A percentile compares a stretch with the other conserved stretches of the same genome.
Conservation (phyloP, 1,139 yeast genomes). For the Sugiyamaella xylanicola region DNA sequence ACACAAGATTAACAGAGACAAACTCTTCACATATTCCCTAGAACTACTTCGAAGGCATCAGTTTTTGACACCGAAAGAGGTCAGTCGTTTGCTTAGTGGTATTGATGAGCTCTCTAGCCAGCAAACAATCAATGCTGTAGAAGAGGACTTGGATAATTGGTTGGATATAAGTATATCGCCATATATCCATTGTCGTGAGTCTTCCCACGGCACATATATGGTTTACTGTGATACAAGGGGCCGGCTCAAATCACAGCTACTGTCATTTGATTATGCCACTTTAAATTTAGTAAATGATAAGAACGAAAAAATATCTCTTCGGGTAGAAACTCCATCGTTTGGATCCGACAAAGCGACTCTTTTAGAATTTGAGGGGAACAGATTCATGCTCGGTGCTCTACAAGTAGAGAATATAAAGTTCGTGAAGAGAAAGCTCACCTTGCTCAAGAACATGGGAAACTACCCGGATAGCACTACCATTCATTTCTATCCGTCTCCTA, state of each 20-base stretch:
- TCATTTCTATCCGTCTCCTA: conserved; percentile 31
- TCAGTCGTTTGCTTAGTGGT: conserved; percentile 27
- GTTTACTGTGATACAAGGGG: conserved; percentile 4
- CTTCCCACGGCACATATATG: conserved; percentile 18
- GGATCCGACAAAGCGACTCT: conserved; percentile 10
- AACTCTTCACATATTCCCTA: conserved; percentile 35
- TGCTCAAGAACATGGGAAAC: conserved; percentile 18
- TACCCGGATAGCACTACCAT: conserved; percentile 21
- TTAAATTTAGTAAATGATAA: conserved; percentile 20
- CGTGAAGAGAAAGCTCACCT: conserved; percentile 31
- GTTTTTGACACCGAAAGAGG: conserved; percentile 25
- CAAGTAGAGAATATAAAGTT: conserved; percentile 32
- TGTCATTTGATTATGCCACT: conserved; percentile 27
- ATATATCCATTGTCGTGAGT: conserved; percentile 14
- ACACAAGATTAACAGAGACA: conserved; percentile 11
- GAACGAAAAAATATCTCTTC: conserved; percentile 17
- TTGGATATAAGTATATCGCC: conserved; percentile 30
- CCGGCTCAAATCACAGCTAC: conserved; percentile 17
- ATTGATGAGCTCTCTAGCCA: conserved; percentile 26
- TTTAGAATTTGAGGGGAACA: conserved; percentile 31
- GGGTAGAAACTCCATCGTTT: conserved; percentile 18
- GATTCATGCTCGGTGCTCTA: conserved; percentile 36
- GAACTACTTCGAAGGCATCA: conserved; percentile 39
- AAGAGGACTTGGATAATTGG: conserved; percentile 29
- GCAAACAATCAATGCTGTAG: conserved; percentile 13